Base-by-base conservation (phyloP, 257 asterid species). In the Nicotiana sylvestris region DNA sequence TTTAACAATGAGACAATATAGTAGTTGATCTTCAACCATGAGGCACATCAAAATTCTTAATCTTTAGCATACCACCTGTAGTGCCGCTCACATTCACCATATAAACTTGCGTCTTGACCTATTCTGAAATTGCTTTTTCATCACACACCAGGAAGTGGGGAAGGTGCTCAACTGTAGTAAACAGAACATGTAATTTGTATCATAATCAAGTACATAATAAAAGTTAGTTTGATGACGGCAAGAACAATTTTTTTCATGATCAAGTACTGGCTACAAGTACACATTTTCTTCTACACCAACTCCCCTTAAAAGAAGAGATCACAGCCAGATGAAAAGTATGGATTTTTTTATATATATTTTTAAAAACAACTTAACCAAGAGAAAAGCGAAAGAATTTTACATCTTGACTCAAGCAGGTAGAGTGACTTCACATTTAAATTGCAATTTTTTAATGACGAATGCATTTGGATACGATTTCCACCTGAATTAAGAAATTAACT, bases 111-210 rank as follows among this genome's bases (percentile, higher is more conserved):
- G 90, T 84, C 89, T 92, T 78, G 92, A 89, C 89, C 82, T 85
- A 5, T 77, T 91, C 82, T 90, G 91, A 82, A 86, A 94, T 77
- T 94, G 94, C 91, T 87, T 93, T 88, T 82, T 91, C 17, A 95
- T 91, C 86, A 89, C 84, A 83, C 97, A 92, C 97, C 99, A 94
- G 53, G 95, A 88, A 85, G 79, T 72, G 29, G 89, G 94, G 66
- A 96, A 96, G 57, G 87, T 90, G 92, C 98, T 96, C 89, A 94
- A 68, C 97, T 96, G 92, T 81, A 81, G 84, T 60, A 32, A 70
- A 86, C 43, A 64, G 81, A 81, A 25, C 70, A 16, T 33, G 62
- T 43, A 30, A 57, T 39, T 51, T 13, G 69, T 56, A 83, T 82
- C 6, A 77, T 66, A 65, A 81, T n/a, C 80, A 51, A 58, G 46